Evolutionary conservation across 2,329 filamentous ascomycete species (phyloP).

Genomic region (Lachnellula suecica): DNA sequence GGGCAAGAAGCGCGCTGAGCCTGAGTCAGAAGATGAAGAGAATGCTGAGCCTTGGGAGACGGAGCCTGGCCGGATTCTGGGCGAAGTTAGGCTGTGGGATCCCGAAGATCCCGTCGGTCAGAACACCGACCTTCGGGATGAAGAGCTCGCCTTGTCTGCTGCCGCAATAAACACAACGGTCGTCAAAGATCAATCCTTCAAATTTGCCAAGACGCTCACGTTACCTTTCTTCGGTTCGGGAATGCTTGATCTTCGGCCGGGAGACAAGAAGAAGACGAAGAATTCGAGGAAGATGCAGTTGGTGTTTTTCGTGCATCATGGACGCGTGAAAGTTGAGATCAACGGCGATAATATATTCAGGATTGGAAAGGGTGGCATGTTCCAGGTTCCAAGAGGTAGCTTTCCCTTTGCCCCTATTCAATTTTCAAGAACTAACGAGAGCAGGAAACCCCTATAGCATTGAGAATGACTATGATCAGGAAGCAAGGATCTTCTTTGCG

Average conservation of each 20-base stretch:
- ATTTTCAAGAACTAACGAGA: constrained; percentile 11
- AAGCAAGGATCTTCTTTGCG: constrained; percentile 85
- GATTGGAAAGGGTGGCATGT: constrained; percentile 84
- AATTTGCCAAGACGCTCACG: constrained; percentile 84
- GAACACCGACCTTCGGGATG: constrained; percentile 54
- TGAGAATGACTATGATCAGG: constrained; percentile 70
- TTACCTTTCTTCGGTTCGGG: constrained; percentile 86
- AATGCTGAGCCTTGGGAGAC: constrained; percentile 70
- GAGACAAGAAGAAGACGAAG: constrained; percentile 82
- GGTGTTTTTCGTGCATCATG: constrained; percentile 87
- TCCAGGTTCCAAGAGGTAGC: constrained; percentile 93
- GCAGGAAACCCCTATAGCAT: constrained; percentile 94
- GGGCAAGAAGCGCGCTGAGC: constrained; percentile 38
- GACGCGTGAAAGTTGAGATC: constrained; percentile 78
- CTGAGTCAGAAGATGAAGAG: constrained; percentile 43
- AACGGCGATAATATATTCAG: constrained; percentile 70
- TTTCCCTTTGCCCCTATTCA: constrained; percentile 7
- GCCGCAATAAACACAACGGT: constrained; percentile 52
- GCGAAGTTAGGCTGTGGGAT: constrained; percentile 65
- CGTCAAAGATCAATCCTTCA: constrained; percentile 69
- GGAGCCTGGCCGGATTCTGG: constrained; percentile 61
- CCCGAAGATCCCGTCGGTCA: constrained; percentile 57
- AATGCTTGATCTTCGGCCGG: constrained; percentile 82
- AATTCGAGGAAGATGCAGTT: constrained; percentile 96
- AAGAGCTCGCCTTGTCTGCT: constrained; percentile 51